phyloP scores from a whole-genome alignment of 345 rosid species.

The Angophora floribunda region DNA sequence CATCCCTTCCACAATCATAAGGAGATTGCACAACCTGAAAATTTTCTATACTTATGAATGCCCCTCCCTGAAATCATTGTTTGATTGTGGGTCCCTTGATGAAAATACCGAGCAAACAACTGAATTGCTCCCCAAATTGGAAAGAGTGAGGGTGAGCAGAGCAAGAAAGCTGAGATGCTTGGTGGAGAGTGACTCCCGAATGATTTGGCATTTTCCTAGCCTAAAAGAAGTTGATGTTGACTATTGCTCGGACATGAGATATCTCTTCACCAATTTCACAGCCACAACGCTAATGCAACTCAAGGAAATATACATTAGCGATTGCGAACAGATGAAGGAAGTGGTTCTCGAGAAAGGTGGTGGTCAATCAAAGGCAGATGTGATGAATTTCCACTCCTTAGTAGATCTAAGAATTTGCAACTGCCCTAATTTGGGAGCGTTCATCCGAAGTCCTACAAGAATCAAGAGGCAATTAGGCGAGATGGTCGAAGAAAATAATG shows the following conservation, averaged over 20 bases:
- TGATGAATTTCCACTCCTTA: neutral
- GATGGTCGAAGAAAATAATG: rapidly evolving
- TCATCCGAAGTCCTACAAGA: too few relatives aligned
- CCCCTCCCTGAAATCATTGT: rapidly evolving
- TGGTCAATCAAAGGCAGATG: neutral
- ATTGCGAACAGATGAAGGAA: neutral
- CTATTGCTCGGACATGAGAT: rapidly evolving
- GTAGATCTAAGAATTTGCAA: rapidly evolving
- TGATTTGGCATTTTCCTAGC: neutral
- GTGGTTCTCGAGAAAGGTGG: neutral
- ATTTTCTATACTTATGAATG: rapidly evolving
- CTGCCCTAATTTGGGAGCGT: neutral
- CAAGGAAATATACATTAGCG: rapidly evolving
- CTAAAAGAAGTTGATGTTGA: rapidly evolving
- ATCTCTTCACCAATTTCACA: neutral
- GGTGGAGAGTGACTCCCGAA: neutral
- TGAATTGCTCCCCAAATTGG: neutral
- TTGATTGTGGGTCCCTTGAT: neutral
- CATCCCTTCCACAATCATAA: neutral
- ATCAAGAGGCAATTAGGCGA: too few relatives aligned
- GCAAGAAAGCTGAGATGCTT: rapidly evolving
- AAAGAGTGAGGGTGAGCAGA: rapidly evolving
- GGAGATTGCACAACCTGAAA: neutral
- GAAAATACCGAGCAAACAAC: rapidly evolving
- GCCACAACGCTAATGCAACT: neutral